Percentiles rank a stretch among this genome's conserved stretches.
Evolutionary conservation across 176 grass and related monocot species (phyloP).

Genomic region (Eragrostis curvula): DNA sequence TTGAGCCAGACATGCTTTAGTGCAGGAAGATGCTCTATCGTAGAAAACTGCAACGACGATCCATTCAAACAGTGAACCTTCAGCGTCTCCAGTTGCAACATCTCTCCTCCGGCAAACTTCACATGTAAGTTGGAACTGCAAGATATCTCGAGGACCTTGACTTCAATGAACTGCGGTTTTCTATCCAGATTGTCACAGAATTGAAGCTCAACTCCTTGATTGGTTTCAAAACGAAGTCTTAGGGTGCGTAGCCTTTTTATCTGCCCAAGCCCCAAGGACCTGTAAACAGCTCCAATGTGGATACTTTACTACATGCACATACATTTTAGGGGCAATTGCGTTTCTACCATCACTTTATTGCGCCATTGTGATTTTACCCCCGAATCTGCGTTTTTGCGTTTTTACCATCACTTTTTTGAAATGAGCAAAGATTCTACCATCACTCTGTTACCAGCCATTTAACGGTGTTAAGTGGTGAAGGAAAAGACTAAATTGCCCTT

Average conservation of each 20-base stretch:
- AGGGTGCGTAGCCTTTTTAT: neutral
- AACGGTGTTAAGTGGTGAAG: no score
- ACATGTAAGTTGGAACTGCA: neutral
- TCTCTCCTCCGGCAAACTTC: neutral
- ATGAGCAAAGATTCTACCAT: no score
- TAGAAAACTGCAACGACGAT: neutral
- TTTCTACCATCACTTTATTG: no score
- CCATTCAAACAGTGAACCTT: neutral
- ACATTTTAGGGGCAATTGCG: no score
- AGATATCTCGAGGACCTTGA: conserved; percentile 4
- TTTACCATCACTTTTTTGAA: no score
- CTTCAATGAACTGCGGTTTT: neutral
- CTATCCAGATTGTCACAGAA: neutral
- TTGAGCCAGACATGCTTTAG: neutral
- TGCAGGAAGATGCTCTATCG: neutral
- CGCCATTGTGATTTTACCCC: no score
- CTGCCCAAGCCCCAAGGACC: neutral
- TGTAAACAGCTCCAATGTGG: neutral
- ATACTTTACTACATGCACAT: neutral
- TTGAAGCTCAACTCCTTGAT: neutral
- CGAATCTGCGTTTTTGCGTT: no score
- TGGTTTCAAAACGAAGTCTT: neutral
- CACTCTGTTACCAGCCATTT: no score
- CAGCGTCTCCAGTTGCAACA: neutral
- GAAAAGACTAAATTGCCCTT: no score